Conservation (phyloP, 2,329 filamentous ascomycete genomes). For the Monosporascus sp. region DNA sequence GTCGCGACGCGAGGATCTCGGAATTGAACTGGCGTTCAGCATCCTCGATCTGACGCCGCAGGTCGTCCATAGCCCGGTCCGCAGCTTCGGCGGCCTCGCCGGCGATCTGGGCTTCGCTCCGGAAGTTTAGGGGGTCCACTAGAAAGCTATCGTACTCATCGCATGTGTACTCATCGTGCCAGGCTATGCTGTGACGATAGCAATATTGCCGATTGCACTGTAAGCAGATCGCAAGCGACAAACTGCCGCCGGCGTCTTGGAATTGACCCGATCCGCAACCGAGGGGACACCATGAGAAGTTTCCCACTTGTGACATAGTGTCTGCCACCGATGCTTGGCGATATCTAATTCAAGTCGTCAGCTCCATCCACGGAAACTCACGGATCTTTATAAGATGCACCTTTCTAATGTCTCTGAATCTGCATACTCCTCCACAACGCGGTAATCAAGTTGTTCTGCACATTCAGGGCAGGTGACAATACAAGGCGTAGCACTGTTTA, state of each 20-base stretch:
- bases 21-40: constrained; percentile 33
- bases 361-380: constrained; percentile 6
- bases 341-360: not conserved
- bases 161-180: constrained; percentile 38
- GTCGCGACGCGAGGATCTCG: constrained; percentile 13
- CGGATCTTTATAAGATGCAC: constrained; percentile 20
- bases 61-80: constrained; percentile 38
- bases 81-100: constrained; percentile 38
- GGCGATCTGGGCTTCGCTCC: constrained; percentile 32
- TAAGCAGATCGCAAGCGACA: constrained; percentile 38
- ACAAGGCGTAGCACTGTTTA: not conserved
- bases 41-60: constrained; percentile 19
- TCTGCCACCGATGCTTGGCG: not conserved
- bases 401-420: constrained; percentile 36
- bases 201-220: constrained; percentile 36
- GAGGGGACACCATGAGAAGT: constrained; percentile 50
- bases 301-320: constrained; percentile 35
- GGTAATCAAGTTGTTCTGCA: constrained; percentile 33
- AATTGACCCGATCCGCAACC: constrained; percentile 48
- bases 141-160: constrained; percentile 36
- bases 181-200: constrained; percentile 35
- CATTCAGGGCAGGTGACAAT: constrained; percentile 45
- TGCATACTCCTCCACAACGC: constrained; percentile 41
- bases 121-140: constrained; percentile 34
- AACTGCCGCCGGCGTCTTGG: constrained; percentile 34